Conservation (phyloP, 1,284 basidiomycete genomes). For the Ustilago curta region DNA sequence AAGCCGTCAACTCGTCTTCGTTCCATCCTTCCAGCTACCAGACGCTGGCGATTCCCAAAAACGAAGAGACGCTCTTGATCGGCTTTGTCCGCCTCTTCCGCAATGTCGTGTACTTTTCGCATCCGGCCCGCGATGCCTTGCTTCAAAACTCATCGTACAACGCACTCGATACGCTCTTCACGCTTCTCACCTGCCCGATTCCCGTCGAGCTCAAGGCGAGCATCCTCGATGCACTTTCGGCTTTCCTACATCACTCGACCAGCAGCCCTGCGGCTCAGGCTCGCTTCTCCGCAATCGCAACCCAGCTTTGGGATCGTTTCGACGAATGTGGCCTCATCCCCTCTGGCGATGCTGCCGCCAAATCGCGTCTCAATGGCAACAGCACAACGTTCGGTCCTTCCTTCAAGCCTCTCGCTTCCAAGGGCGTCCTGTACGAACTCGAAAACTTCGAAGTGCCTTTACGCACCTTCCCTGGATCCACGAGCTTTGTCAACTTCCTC, state of each 20-base stretch:
- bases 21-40: slow-evolving; percentile 48
- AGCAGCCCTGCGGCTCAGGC: slow-evolving; percentile 23
- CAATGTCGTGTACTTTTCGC: slow-evolving; percentile 81
- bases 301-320: slow-evolving; percentile 83
- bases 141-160: slow-evolving; percentile 78
- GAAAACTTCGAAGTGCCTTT: slow-evolving; percentile 86
- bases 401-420: slow-evolving; percentile 38
- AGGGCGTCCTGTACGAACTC: slow-evolving; percentile 74
- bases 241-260: slow-evolving; percentile 73
- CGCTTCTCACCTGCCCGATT: slow-evolving; percentile 65
- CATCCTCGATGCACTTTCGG: slow-evolving; percentile 83
- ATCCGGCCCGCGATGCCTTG: slow-evolving; percentile 82
- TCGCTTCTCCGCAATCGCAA: slow-evolving; percentile 75
- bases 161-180: slow-evolving; percentile 81
- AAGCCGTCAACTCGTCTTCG: slow-evolving; percentile 36
- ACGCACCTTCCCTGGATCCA: slow-evolving; percentile 84
- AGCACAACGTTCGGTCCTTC: slow-evolving; percentile 28
- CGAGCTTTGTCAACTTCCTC: slow-evolving; percentile 86
- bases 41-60: slow-evolving; percentile 74
- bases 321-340: slow-evolving; percentile 73
- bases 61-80: slow-evolving; percentile 82
- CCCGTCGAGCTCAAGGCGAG: slow-evolving; percentile 92
- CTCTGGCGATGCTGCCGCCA: slow-evolving; percentile 26
- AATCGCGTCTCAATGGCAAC: slow-evolving; percentile 13
- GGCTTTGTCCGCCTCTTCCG: slow-evolving; percentile 84